phyloP scores from a whole-genome alignment of 2,329 filamentous ascomycete genomes.

The Diplodia sapinea region DNA sequence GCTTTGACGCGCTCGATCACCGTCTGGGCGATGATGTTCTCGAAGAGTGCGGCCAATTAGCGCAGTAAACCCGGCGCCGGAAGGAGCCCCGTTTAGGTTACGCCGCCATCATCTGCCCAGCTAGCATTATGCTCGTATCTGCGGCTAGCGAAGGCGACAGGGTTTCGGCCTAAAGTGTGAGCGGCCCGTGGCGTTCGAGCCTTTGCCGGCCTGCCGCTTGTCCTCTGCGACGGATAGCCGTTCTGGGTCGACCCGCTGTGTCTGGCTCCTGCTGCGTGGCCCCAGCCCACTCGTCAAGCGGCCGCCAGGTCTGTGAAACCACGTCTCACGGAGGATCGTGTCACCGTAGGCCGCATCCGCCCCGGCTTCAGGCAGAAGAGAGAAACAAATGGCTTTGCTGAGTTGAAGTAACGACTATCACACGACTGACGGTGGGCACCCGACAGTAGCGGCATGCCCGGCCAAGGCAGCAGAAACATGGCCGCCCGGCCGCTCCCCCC shows the following conservation, averaged over 20 bases:
- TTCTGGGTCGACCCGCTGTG: background rate
- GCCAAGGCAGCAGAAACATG: background rate
- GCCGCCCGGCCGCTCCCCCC: conserved; percentile 5
- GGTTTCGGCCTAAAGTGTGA: conserved; percentile 8
- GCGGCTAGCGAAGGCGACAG: conserved; percentile 23
- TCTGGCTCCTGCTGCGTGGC: conserved; percentile 3
- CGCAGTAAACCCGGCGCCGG: conserved; percentile 13
- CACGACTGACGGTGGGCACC: conserved; percentile 1
- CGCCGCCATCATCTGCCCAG: conserved; percentile 21
- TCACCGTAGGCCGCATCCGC: conserved; percentile 7
- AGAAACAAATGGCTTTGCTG: conserved; percentile 7
- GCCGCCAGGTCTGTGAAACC: background rate
- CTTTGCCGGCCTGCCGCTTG: conserved; percentile 22
- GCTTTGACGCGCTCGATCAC: conserved; percentile 22
- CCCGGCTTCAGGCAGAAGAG: background rate
- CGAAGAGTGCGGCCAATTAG: conserved; percentile 9
- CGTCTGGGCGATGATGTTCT: conserved; percentile 27
- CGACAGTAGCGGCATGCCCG: conserved; percentile 3
- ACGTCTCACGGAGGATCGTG: background rate
- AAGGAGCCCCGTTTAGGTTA: conserved; percentile 23
- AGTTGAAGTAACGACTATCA: conserved; percentile 1
- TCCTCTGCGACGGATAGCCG: background rate
- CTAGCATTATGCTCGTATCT: conserved; percentile 24
- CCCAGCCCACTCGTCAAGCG: conserved; percentile 5
- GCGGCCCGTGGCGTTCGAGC: conserved; percentile 14